Evolutionary conservation across 768 basidiomycete genomes (phyloP).

Genomic region (Leccinum variicolor): DNA sequence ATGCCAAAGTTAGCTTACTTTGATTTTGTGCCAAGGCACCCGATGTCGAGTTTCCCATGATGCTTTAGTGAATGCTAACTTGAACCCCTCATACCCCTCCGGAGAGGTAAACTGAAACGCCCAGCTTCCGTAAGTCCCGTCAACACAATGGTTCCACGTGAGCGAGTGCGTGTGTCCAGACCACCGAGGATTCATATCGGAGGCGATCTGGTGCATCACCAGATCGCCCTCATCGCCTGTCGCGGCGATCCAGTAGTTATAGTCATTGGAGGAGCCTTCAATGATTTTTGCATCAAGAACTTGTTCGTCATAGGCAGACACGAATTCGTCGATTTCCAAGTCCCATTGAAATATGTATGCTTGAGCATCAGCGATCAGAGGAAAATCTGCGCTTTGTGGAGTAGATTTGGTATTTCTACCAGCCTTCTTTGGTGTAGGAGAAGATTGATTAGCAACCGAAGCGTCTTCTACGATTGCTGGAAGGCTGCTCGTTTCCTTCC

Average conservation of each 20-base stretch:
- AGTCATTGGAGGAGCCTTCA: conserved; percentile 41
- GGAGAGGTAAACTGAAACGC: conserved; percentile 63
- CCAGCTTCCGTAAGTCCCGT: conserved; percentile 72
- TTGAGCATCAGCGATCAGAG: conserved; percentile 37
- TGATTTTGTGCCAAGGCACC: conserved; percentile 73
- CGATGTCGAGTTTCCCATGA: conserved; percentile 82
- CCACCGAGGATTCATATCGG: conserved; percentile 73
- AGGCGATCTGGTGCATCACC: conserved; percentile 59
- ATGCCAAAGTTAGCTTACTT: conserved; percentile 42
- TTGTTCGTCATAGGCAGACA: conserved; percentile 45
- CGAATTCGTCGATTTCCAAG: conserved; percentile 44
- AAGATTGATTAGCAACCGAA: conserved; percentile 6
- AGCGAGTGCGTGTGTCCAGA: conserved; percentile 62
- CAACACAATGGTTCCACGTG: conserved; percentile 81
- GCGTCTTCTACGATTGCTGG: conserved; percentile 2
- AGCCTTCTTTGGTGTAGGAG: conserved; percentile 14
- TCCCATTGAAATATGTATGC: conserved; percentile 68
- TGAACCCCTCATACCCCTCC: conserved; percentile 58
- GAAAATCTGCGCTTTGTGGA: conserved; percentile 15
- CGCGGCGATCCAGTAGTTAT: conserved; percentile 59
- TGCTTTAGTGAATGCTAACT: conserved; percentile 60
- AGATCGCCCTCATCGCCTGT: conserved; percentile 45
- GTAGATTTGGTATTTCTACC: conserved; percentile 17
- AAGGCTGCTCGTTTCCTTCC: conserved; percentile 5
- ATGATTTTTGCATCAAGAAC: conserved; percentile 54